These are phyloP conservation scores for Anaeromyces robustus DNA, from an alignment of 192 early-diverging fungal genomes.

Conservation along the genomic window DNA sequence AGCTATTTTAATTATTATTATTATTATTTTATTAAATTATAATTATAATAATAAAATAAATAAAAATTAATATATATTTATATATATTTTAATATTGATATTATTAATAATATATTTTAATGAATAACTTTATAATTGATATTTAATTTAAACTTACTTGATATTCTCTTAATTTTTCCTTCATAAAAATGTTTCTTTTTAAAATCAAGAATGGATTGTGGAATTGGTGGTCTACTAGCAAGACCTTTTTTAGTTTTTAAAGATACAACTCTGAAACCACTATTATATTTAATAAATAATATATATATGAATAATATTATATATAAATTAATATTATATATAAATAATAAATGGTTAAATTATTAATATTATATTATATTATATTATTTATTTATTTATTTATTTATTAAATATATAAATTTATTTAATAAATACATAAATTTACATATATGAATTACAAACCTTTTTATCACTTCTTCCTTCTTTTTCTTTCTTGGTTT, in stretches of 20 bases:
- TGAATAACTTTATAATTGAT: no score
- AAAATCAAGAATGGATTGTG: not conserved
- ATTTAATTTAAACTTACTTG: not conserved
- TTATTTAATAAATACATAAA: not conserved
- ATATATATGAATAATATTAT: no score
- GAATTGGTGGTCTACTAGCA: not conserved
- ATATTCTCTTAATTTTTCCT: not conserved
- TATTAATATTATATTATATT: no score
- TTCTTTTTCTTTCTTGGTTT: not conserved
- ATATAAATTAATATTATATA: no score
- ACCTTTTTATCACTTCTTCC: not conserved
- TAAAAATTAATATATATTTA: no score
- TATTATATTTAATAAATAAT: not conserved
- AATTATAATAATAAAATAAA: no score
- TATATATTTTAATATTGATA: no score
- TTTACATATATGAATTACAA: not conserved
- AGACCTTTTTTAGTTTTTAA: not conserved
- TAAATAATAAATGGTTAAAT: no score
- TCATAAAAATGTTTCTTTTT: not conserved
- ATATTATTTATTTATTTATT: no score
- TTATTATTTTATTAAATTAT: no score
- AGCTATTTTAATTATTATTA: not conserved
- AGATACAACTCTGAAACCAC: not conserved
- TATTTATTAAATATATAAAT: no score
- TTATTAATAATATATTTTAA: no score